Base-by-base conservation (phyloP, 2,329 filamentous ascomycete genomes). In the Paecilomyces sp. region DNA sequence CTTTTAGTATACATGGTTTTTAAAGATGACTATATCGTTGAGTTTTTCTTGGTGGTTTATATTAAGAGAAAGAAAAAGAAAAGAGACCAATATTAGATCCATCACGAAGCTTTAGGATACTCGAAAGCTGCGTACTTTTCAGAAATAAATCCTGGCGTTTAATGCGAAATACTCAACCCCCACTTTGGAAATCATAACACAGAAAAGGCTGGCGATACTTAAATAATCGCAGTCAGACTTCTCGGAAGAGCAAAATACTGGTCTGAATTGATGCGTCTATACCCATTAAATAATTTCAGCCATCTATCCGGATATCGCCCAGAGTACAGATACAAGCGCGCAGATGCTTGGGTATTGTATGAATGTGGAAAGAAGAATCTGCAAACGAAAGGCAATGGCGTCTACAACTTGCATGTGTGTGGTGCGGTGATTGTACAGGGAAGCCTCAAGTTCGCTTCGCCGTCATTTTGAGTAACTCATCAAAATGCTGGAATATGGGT, bases 401-500 rank as follows among this genome's bases (percentile, higher is more conserved):
- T 3, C 5, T 33, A 51, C 3, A 51, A 8, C n/a, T 24, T 6
- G 13, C 8, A 11, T 51, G n/a, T 51, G 7, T 15, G 6, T 50
- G 41, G 22, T 22, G 22, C 22, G 47, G 22, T 9, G 13, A 51
- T 15, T 13, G n/a, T 51, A 51, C n/a, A 18, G 6, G 56, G 63
- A 61, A 57, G 60, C 58, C 57, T 62, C 56, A 60, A 31, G 63
- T 66, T 55, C 72, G 71, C 61, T 72, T 74, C 54, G 65, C 69
- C 57, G 67, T 67, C 57, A 63, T 72, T 66, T 73, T 74, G 22
- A 75, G 68, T 69, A 76, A 73, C 54, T 74, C 70, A 18, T 76
- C 72, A 65, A 77, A 71, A 66, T 77, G 75, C 74, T 77, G 55
- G 12, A 28, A 18, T 28, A 12, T 33, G n/a, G 57, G 51, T 68